A percentile compares a stretch with the other conserved stretches of the same genome.
Evolutionary conservation across 2,329 filamentous ascomycete genomes (phyloP).

Genomic region (Penicillium expansum): DNA sequence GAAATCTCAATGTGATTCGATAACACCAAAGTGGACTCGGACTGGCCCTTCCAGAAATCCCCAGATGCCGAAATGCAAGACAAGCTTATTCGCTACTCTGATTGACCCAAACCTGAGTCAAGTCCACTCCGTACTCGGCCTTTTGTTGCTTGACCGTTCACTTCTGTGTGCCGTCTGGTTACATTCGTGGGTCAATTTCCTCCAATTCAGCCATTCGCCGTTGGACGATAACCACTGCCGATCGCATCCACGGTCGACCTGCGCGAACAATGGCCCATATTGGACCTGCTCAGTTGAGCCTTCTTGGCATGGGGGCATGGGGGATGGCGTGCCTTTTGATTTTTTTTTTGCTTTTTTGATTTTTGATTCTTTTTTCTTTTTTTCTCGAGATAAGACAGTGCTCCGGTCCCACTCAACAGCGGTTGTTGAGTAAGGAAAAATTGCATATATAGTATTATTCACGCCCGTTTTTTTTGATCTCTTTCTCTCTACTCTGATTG

Average conservation of each 20-base stretch:
- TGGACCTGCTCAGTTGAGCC: slow-evolving; percentile 12
- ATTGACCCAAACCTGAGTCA: slow-evolving; percentile 7
- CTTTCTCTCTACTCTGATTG: slow-evolving; percentile 7
- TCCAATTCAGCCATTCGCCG: slow-evolving; percentile 7
- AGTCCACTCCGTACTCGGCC: not conserved
- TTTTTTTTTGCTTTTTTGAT: not conserved
- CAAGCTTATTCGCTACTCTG: not conserved
- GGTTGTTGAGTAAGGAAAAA: slow-evolving; percentile 19
- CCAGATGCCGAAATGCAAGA: slow-evolving; percentile 5
- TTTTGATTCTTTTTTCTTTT: slow-evolving; percentile 6
- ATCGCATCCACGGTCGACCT: slow-evolving; percentile 24
- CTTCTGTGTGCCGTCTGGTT: slow-evolving; percentile 26
- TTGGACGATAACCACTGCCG: slow-evolving; percentile 14
- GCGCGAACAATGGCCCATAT: slow-evolving; percentile 19
- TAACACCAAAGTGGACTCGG: slow-evolving; percentile 12
- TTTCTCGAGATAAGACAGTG: not conserved
- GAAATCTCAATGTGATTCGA: slow-evolving; percentile 8
- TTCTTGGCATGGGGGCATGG: not conserved
- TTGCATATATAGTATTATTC: slow-evolving; percentile 26
- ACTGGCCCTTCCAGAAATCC: slow-evolving; percentile 13
- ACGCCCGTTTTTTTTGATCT: not conserved
- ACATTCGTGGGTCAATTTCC: slow-evolving; percentile 23
- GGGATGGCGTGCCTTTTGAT: not conserved
- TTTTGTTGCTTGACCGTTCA: slow-evolving; percentile 2
- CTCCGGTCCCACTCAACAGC: slow-evolving; percentile 18